Evolutionary conservation across 495 filamentous ascomycete species (phyloP).

Genomic region (Neurospora terricola): DNA sequence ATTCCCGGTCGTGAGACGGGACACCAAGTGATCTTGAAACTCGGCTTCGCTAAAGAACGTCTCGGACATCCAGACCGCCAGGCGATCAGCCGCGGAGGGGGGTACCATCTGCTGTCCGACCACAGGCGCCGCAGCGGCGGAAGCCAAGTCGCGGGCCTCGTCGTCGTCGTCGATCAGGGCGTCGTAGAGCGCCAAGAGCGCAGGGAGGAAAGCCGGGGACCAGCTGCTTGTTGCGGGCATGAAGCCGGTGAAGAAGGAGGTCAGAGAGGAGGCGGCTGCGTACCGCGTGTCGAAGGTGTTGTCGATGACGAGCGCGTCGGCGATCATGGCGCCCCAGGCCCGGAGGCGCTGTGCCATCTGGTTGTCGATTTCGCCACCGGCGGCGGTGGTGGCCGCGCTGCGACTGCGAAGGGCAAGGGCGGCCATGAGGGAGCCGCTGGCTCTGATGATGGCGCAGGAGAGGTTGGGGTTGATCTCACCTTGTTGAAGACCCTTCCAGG

Average conservation of each 20-base stretch:
- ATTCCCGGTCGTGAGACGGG: conserved; percentile 20
- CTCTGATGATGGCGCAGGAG: conserved; percentile 32
- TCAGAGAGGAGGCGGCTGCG: conserved; percentile 39
- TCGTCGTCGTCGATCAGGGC: conserved; percentile 82
- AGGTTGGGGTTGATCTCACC: conserved; percentile 33
- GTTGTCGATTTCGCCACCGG: not conserved
- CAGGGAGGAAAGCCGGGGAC: conserved; percentile 29
- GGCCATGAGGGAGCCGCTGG: conserved; percentile 35
- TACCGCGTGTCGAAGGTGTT: conserved; percentile 54
- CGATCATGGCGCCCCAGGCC: conserved; percentile 36
- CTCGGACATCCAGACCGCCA: conserved; percentile 26
- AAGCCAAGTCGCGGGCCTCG: conserved; percentile 62
- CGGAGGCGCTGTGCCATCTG: conserved; percentile 18
- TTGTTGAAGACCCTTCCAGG: conserved; percentile 23
- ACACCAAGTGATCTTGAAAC: conserved; percentile 24
- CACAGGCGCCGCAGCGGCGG: conserved; percentile 33
- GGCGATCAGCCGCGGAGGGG: conserved; percentile 26
- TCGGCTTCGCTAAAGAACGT: conserved; percentile 14
- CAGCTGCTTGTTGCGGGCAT: not conserved
- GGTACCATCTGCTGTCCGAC: conserved; percentile 27
- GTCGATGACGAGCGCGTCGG: conserved; percentile 29
- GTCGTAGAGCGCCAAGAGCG: conserved; percentile 41
- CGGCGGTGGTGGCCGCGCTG: not conserved
- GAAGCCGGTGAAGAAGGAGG: conserved; percentile 19
- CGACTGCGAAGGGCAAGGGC: conserved; percentile 5